phyloP scores from a whole-genome alignment of 805 yeast genomes.

The Hanseniaspora vineae region DNA sequence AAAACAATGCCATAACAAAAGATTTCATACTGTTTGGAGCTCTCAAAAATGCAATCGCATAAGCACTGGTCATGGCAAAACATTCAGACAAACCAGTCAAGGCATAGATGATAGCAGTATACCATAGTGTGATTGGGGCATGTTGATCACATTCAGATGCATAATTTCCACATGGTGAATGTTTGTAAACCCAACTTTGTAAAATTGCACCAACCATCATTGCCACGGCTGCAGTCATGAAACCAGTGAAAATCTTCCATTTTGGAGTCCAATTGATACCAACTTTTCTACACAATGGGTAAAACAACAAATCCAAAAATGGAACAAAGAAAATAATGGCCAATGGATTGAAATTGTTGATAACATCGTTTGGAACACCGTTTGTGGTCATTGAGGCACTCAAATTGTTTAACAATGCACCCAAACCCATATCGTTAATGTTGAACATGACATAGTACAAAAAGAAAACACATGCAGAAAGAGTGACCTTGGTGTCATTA shows the following conservation, averaged over 20 bases:
- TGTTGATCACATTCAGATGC: conserved; percentile 38
- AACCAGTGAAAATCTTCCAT: conserved; percentile 60
- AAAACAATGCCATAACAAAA: conserved; percentile 37
- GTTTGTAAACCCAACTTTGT: conserved; percentile 53
- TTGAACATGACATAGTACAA: conserved; percentile 28
- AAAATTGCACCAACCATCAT: conserved; percentile 69
- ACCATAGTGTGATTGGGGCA: conserved; percentile 24
- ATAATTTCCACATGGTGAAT: conserved; percentile 61
- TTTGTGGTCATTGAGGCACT: conserved; percentile 15
- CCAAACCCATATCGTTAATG: conserved; percentile 11
- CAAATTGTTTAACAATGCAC: conserved; percentile 5
- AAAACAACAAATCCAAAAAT: conserved; percentile 44
- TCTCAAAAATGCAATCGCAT: conserved; percentile 74
- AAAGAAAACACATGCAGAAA: conserved; percentile 34
- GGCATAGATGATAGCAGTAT: conserved; percentile 38
- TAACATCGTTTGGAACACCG: conserved; percentile 69
- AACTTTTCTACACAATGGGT: conserved; percentile 36
- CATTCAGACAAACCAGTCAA: conserved; percentile 66
- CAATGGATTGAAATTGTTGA: conserved; percentile 64
- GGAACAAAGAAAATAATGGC: conserved; percentile 69
- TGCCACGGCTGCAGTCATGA: conserved; percentile 47
- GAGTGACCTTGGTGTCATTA: conserved; percentile 31
- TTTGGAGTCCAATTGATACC: conserved; percentile 52
- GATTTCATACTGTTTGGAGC: conserved; percentile 50
- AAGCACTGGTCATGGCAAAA: conserved; percentile 68